Evolutionary conservation across 2,329 filamentous ascomycete species (phyloP).

Genomic region (Ophidiomyces ophidiicola): DNA sequence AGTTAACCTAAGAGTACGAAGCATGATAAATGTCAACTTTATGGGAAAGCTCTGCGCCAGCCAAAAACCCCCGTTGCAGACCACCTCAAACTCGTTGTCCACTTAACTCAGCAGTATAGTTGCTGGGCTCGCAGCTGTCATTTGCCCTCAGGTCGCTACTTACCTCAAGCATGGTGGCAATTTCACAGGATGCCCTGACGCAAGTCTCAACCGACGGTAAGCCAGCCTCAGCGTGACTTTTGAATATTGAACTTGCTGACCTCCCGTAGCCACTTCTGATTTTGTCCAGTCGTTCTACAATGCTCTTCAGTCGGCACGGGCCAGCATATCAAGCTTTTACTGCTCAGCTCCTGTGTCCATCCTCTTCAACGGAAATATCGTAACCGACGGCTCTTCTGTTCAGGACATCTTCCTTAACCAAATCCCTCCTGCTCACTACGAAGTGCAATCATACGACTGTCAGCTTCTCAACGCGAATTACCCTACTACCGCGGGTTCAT

Average conservation of each 20-base stretch:
- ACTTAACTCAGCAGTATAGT: too few relatives aligned
- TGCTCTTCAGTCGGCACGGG: conserved; percentile 50
- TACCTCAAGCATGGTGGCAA: conserved; percentile 20
- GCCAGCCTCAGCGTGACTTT: not conserved
- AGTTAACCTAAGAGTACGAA: too few relatives aligned
- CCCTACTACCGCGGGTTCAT: conserved; percentile 28
- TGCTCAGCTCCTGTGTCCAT: conserved; percentile 51
- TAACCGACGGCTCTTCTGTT: conserved; percentile 52
- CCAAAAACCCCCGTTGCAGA: too few relatives aligned
- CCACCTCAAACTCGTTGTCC: too few relatives aligned
- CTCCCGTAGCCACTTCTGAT: conserved; percentile 48
- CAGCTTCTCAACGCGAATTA: conserved; percentile 65
- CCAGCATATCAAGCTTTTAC: conserved; percentile 57
- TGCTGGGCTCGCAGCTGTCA: too few relatives aligned
- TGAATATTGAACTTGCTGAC: not conserved
- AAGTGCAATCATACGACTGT: conserved; percentile 62
- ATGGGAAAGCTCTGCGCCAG: too few relatives aligned
- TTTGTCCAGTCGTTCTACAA: conserved; percentile 67
- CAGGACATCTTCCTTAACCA: conserved; percentile 57
- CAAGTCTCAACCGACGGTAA: conserved; percentile 35
- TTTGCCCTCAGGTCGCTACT: too few relatives aligned
- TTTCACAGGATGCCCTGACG: conserved; percentile 26
- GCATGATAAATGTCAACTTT: too few relatives aligned
- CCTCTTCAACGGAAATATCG: conserved; percentile 62
- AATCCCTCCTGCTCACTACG: conserved; percentile 52